Evolutionary conservation across 345 rosid species (phyloP), one percentile per base, ranked within the genome.

Genomic region (Crucihimalaya himalaica): DNA sequence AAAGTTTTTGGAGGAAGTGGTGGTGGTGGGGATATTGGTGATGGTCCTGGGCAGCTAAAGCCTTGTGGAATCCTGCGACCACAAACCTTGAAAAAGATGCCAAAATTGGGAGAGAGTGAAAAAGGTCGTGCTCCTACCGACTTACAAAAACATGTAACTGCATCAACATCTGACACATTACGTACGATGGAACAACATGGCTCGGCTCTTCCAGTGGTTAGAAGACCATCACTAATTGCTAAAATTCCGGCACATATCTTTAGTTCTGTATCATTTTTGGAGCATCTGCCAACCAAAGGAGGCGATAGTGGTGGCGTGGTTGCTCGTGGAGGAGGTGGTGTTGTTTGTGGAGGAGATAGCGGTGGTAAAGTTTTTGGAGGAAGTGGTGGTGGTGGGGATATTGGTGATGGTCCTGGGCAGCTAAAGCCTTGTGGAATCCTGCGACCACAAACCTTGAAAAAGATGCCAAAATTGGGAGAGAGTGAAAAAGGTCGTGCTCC

Each of bases 21-120:
- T 8, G 42, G 57, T 23, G 32, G 57, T 21, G 57, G 4, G 2
- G 8, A 5, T 11, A 32, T 2, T 13, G 34, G 34, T 14, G 5
- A 12, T 40, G 45, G 45, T 12, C 45, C 45, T 40, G 53, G 72
- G 13, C 72, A 68, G 14, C 3, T 54, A 14, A 68, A 68, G 4
- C 53, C 72, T 68, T 47, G 62, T 8, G 72, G 63, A 5, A 68
- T 40, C 19, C 52, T 56, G 42, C 63, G 63, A 9, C 72, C 63
- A 40, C 72, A 68, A 12, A 18, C 28, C 42, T 18, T 55, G 28
- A 48, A 68, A 3, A 68, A 13, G 29, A 54, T 14, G 18, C 7
- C 8, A 3, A 68, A 39, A 21, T 68, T 40, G 42, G 42, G 63
- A 29, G 53, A 68, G 5, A 21, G 63, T 16, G 63, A 10, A 18